Evolutionary conservation across 176 grass and related monocot species (phyloP), one percentile per base, ranked within the genome.

Genomic region (Zizania latifolia): DNA sequence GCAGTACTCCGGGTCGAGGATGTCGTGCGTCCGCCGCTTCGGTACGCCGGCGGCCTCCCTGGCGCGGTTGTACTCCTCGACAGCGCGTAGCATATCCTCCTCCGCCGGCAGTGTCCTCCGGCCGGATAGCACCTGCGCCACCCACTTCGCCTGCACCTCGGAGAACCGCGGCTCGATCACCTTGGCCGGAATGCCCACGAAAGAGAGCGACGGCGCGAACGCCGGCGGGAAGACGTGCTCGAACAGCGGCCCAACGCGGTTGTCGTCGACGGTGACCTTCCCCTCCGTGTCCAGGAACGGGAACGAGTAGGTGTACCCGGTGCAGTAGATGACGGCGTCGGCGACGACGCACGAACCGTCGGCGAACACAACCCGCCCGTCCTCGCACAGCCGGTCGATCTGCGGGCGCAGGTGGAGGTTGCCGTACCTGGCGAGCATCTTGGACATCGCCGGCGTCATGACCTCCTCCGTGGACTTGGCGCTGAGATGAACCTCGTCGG

Each of bases 281-380:
- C 67, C 83, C 9, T 10, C 56, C 15, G 75, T 79, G 48, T 85
- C 83, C 33, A 85, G 68, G 55, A 85, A 85, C 23, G 83, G 75
- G 35, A 79, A 66, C 16, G 75, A 67, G 40, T 67, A 74, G 1
- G 0, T 2, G 53, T 37, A 85, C 14, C 83, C 83, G 0, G 83
- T 85, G 62, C 83, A 85, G 38, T 74, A 85, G 37, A 85, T 58
- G n/a, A n/a, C n/a, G n/a, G n/a, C n/a, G n/a, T n/a, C n/a, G n/a
- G n/a, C n/a, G n/a, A n/a, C n/a, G n/a, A 79, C 68, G 14, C 13
- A 16, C 10, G 83, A 85, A 29, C 83, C 75, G 70, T 79, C 75
- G 27, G 26, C 38, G 37, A 85, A 85, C 31, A 39, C 38, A 22
- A 83, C 81, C 24, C 0, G 5, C 0, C 72, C 81, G 34, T 70